A percentile compares a stretch with the other conserved stretches of the same genome.
Conservation (phyloP, 1,284 basidiomycete genomes). For the Fomitopsis palustris region DNA sequence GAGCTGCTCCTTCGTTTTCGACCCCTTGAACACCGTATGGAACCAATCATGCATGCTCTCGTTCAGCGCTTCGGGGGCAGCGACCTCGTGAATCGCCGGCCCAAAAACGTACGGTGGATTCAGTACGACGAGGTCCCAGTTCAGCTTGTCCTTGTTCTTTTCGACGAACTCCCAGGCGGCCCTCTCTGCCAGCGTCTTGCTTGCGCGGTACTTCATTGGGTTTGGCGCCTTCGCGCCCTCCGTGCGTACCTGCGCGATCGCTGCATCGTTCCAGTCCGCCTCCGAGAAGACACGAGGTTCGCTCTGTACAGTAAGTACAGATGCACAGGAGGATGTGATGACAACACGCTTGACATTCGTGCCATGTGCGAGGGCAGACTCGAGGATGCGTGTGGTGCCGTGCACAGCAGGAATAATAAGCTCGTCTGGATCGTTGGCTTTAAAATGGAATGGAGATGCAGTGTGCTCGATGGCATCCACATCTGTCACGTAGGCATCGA, state of each 20-base stretch:
- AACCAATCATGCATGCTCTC: constrained; percentile 10
- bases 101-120: constrained; percentile 53
- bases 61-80: constrained; percentile 14
- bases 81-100: constrained; percentile 27
- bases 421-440: constrained; percentile 32
- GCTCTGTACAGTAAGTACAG: constrained; percentile 33
- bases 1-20: neutral
- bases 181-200: constrained; percentile 70
- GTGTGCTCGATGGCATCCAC: constrained; percentile 43
- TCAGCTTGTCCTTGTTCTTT: constrained; percentile 42
- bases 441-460: constrained; percentile 39
- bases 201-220: constrained; percentile 49
- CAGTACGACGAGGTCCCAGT: constrained; percentile 49
- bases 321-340: constrained; percentile 55
- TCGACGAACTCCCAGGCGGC: constrained; percentile 49
- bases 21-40: constrained; percentile 7
- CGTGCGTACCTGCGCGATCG: constrained; percentile 48
- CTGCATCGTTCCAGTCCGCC: constrained; percentile 64
- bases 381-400: constrained; percentile 22
- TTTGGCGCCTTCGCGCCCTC: constrained; percentile 44
- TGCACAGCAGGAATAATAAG: constrained; percentile 25
- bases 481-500: constrained; percentile 39
- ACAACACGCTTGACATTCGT: constrained; percentile 39
- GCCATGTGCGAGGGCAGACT: constrained; percentile 13
- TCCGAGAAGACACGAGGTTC: constrained; percentile 33